These are phyloP conservation scores for Prunella vulgaris DNA, from an alignment of 257 asterid genomes.

Conservation along the genomic window DNA sequence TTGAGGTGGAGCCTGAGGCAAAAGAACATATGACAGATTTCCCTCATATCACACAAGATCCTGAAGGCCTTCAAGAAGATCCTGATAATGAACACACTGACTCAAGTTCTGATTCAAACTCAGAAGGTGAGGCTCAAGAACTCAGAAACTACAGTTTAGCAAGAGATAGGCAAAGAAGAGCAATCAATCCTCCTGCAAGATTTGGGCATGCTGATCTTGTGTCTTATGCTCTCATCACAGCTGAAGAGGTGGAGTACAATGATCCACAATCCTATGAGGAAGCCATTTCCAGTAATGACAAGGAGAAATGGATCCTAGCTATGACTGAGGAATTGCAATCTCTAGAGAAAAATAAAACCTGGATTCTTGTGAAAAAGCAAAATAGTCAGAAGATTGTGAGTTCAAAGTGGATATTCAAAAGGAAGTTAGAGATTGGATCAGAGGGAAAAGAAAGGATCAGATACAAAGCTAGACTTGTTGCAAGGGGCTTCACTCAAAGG, in stretches of 20 bases:
- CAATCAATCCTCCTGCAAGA: neutral
- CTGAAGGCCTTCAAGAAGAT: no score
- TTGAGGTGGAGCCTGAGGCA: neutral
- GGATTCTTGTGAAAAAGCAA: no score
- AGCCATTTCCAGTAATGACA: rapidly evolving
- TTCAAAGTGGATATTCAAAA: no score
- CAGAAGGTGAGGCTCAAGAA: neutral
- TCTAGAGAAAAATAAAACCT: neutral
- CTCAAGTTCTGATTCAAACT: neutral
- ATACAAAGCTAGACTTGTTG: no score
- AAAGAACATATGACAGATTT: no score
- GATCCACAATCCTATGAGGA: neutral
- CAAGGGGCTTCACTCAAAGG: no score
- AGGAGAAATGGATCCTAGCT: neutral
- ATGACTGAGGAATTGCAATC: neutral
- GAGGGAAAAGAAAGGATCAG: no score
- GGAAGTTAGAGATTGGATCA: no score
- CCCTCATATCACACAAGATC: no score
- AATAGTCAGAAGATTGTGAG: no score
- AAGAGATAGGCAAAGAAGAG: neutral
- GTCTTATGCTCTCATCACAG: neutral
- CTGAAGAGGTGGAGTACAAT: neutral
- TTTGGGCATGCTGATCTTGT: neutral
- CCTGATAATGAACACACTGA: no score
- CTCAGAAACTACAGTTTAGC: neutral